A percentile compares a stretch with the other conserved stretches of the same genome.
Evolutionary conservation across 768 basidiomycete species (phyloP).

Genomic region (Coprinellus micaceus): DNA sequence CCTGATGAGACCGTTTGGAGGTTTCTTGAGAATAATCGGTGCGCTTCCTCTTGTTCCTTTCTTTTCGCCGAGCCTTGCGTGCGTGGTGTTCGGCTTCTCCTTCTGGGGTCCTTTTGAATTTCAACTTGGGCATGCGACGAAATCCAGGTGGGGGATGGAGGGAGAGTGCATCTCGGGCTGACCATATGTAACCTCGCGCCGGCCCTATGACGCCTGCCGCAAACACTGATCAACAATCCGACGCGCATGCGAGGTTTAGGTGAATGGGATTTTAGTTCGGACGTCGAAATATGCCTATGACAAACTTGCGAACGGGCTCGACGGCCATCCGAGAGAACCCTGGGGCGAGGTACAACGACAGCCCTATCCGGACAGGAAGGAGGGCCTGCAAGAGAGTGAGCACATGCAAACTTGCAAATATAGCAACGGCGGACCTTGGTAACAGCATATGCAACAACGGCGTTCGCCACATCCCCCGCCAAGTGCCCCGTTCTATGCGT

Average conservation of each 20-base stretch:
- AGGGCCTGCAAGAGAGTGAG: conserved; percentile 52
- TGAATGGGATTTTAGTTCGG: neutral
- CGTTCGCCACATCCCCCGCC: conserved; percentile 79
- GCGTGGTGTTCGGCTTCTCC: conserved; percentile 47
- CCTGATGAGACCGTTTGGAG: conserved; percentile 24
- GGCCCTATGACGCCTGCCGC: neutral
- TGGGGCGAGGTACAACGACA: conserved; percentile 71
- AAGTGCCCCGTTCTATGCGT: conserved; percentile 37
- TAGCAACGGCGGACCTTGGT: conserved; percentile 55
- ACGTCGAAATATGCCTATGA: conserved; percentile 4
- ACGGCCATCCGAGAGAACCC: conserved; percentile 65
- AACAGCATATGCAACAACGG: conserved; percentile 73
- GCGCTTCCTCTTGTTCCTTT: conserved; percentile 26
- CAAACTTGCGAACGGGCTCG: conserved; percentile 48
- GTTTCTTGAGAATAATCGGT: conserved; percentile 15
- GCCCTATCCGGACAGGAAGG: conserved; percentile 66
- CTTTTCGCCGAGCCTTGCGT: conserved; percentile 38
- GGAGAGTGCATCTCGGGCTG: neutral
- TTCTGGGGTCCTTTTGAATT: conserved; percentile 60
- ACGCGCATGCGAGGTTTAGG: too few species aligned
- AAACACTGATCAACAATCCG: conserved; percentile 1
- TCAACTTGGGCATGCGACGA: conserved; percentile 45
- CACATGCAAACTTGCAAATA: too few species aligned
- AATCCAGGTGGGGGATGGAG: neutral
- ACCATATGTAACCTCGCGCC: neutral